Conservation (phyloP, 495 filamentous ascomycete species). For the Aspergillus homomorphus region DNA sequence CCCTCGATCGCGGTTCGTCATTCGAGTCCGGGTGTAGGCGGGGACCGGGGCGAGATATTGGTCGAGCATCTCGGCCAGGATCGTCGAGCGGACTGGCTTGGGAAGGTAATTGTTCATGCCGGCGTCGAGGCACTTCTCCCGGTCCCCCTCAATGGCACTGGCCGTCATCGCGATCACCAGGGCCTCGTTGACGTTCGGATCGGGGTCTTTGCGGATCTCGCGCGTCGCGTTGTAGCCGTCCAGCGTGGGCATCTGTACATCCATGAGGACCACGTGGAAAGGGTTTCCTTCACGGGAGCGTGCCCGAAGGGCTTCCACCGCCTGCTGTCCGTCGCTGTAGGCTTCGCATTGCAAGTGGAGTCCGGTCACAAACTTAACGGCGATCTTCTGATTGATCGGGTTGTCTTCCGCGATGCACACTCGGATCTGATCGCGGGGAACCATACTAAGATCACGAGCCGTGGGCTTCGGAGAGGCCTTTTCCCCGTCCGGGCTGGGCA, state of each 20-base stretch:
- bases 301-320: constrained; percentile 77
- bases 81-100: constrained; percentile 75
- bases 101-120: constrained; percentile 97
- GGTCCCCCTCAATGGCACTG: constrained; percentile 83
- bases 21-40: constrained; percentile 37
- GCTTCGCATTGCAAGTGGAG: constrained; percentile 80
- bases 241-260: constrained; percentile 90
- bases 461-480: constrained; percentile 28
- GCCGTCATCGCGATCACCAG: constrained; percentile 94
- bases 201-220: constrained; percentile 68
- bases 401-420: constrained; percentile 93
- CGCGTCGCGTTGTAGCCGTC: constrained; percentile 93
- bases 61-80: constrained; percentile 74
- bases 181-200: constrained; percentile 69
- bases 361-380: constrained; percentile 80
- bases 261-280: constrained; percentile 80
- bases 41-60: constrained; percentile 59
- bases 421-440: constrained; percentile 73
- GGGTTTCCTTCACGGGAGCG: constrained; percentile 65
- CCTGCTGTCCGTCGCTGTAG: constrained; percentile 80
- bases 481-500: constrained; percentile 29
- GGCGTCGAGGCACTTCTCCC: constrained; percentile 85
- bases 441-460: constrained; percentile 57
- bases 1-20: constrained; percentile 34
- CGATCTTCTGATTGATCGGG: constrained; percentile 86